Evolutionary conservation across 2,329 filamentous ascomycete genomes (phyloP).

Genomic region (Colletotrichum sidae): DNA sequence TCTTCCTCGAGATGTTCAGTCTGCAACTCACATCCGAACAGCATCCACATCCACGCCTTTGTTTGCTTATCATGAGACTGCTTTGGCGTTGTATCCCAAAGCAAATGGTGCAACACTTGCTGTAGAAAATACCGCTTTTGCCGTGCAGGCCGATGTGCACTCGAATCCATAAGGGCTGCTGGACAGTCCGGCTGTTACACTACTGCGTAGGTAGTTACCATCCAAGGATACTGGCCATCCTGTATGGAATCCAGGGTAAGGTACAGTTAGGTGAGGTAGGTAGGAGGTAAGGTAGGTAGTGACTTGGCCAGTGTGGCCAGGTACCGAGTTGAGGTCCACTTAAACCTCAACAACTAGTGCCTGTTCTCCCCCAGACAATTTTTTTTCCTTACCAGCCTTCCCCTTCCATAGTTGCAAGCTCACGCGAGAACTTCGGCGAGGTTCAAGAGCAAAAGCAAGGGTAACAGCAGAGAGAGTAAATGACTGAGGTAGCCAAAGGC

Average conservation of each 20-base stretch:
- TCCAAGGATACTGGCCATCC: too few species aligned
- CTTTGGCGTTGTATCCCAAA: slow-evolving; percentile 24
- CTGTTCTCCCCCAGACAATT: slow-evolving; percentile 30
- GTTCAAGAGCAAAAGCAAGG: not conserved
- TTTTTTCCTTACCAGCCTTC: slow-evolving; percentile 27
- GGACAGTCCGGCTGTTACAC: too few species aligned
- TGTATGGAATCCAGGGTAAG: too few species aligned
- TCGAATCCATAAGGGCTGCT: too few species aligned
- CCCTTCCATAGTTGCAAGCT: slow-evolving; percentile 29
- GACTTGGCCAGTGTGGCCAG: slow-evolving; percentile 16
- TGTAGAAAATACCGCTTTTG: slow-evolving; percentile 22
- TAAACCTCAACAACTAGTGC: slow-evolving; percentile 40
- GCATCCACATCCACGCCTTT: too few species aligned
- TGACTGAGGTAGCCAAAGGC: not conserved
- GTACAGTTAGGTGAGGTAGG: too few species aligned
- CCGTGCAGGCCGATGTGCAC: not conserved
- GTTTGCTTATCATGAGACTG: not conserved
- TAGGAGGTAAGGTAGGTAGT: too few species aligned
- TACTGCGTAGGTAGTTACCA: not conserved
- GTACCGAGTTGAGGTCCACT: slow-evolving; percentile 36
- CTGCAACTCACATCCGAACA: too few species aligned
- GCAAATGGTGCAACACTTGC: slow-evolving; percentile 28
- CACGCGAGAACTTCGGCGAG: slow-evolving; percentile 28
- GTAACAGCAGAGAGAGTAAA: not conserved
- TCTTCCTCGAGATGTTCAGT: too few species aligned